These are phyloP conservation scores for Spencermartinsiella europaea DNA, from an alignment of 805 yeast species.

Conservation along the genomic window DNA sequence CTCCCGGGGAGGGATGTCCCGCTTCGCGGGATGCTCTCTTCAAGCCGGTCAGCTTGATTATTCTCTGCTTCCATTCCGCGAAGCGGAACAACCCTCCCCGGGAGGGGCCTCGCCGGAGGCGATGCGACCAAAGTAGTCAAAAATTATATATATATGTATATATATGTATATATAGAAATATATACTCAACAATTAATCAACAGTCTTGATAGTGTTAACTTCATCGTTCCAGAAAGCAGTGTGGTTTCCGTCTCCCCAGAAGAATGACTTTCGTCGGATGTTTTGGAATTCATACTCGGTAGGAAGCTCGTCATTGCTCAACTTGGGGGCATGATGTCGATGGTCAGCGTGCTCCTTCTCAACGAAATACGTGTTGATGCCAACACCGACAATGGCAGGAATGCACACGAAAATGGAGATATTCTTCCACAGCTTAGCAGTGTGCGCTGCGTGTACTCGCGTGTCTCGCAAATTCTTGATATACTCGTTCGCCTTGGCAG, in stretches of 20 bases:
- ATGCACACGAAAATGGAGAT: conserved; percentile 72
- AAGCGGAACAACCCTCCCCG: too few species aligned
- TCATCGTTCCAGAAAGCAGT: conserved; percentile 94
- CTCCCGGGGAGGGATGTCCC: too few species aligned
- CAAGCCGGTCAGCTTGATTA: too few species aligned
- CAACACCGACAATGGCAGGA: conserved; percentile 73
- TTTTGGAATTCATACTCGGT: conserved; percentile 86
- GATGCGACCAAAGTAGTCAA: not conserved
- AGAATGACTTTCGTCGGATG: conserved; percentile 78
- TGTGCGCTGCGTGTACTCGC: conserved; percentile 71
- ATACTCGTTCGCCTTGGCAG: conserved; percentile 69
- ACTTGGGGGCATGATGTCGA: conserved; percentile 48
- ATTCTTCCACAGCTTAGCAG: conserved; percentile 80
- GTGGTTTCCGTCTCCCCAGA: conserved; percentile 99
- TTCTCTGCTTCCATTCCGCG: too few species aligned
- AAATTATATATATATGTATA: not conserved
- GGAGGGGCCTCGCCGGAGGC: too few species aligned
- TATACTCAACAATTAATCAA: not conserved
- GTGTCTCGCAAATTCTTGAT: conserved; percentile 56
- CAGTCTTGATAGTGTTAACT: conserved; percentile 54
- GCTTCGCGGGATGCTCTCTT: too few species aligned
- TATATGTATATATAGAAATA: not conserved
- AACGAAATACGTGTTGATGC: conserved; percentile 72
- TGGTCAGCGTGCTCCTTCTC: conserved; percentile 90
- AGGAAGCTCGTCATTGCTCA: conserved; percentile 92